Evolutionary conservation across 2,329 filamentous ascomycete genomes (phyloP), one percentile per base, ranked within the genome.

Genomic region (Cordyceps farinosa): DNA sequence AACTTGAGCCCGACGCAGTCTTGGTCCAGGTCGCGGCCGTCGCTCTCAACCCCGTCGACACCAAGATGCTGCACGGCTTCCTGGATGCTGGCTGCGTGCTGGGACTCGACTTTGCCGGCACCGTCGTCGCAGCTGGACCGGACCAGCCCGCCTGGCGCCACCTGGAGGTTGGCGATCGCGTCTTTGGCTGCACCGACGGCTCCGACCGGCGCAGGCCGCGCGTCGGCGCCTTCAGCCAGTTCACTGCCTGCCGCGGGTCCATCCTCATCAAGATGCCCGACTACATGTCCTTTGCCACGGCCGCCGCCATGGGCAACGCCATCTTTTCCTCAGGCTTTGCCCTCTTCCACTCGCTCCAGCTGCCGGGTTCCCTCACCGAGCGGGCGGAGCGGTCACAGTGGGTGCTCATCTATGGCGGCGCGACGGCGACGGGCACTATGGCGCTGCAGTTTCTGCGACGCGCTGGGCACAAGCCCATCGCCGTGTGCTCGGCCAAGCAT

Each of bases 391-490:
- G 66, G 42, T n/a, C 63, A 10, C 52, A 62, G 8, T 62, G 65
- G 48, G 71, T 84, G 0, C 68, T 84, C 1, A 75, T 84, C 1
- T 76, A 75, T 50, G 81, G 80, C 1, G 82, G 79, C 1, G 72
- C 70, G 40, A 79, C 79, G 1, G 70, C 78, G 0, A 76, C 72
- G 0, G 81, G 80, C 0, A 77, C 76, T 0, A 68, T 75, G 57
- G 79, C 77, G 0, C 74, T 80, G 3, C 80, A 84, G 65, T 60
- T 60, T 27, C 47, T 60, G 5, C 57, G 47, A 3, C 45, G 64
- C 8, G 44, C 61, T 1, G 65, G 65, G 3, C 54, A 59, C 40
- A 48, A 58, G 1, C 65, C 64, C 5, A 61, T 66, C 6, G 65
- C 68, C 9, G 71, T 69, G 0, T 70, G 67, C 61, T 72, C 70